Conservation (phyloP, 169 alveolate species). For the Plasmodium berghei region DNA sequence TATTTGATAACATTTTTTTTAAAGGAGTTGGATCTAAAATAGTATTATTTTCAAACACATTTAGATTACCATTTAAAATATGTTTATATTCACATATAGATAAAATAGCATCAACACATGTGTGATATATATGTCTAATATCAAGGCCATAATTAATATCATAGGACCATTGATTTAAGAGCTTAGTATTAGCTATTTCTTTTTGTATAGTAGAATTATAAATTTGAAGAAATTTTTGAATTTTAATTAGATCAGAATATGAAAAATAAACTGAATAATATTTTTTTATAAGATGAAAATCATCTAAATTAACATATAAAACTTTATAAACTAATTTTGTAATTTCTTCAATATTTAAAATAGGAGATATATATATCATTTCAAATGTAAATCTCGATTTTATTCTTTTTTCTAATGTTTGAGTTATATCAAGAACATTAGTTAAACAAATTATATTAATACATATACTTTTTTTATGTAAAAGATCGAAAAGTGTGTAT, state of each 20-base stretch:
- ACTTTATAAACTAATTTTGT: constrained; percentile 58
- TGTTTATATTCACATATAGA: constrained; percentile 57
- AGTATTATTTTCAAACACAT: constrained; percentile 25
- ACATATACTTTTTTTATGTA: constrained; percentile 74
- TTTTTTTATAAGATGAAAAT: constrained; percentile 61
- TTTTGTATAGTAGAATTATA: constrained; percentile 70
- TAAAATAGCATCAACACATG: constrained; percentile 64
- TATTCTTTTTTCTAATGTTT: constrained; percentile 84
- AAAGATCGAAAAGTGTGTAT: constrained; percentile 79
- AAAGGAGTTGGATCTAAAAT: constrained; percentile 4
- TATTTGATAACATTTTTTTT: not conserved
- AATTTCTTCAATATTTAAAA: constrained; percentile 54
- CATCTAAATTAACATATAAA: constrained; percentile 67
- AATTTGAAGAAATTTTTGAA: constrained; percentile 40
- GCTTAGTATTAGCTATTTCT: constrained; percentile 43
- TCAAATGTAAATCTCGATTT: constrained; percentile 84
- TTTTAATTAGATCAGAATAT: constrained; percentile 34
- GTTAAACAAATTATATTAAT: constrained; percentile 80
- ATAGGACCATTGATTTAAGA: constrained; percentile 63
- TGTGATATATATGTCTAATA: constrained; percentile 62
- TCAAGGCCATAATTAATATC: constrained; percentile 67
- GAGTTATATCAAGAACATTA: constrained; percentile 80
- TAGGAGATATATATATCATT: constrained; percentile 75
- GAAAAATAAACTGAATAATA: constrained; percentile 69
- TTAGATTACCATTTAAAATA: not conserved